Percentiles rank a stretch among this genome's conserved stretches.
Conservation (phyloP, 164 flowering plant species). For the Kalanchoe fedtschenkoi region DNA sequence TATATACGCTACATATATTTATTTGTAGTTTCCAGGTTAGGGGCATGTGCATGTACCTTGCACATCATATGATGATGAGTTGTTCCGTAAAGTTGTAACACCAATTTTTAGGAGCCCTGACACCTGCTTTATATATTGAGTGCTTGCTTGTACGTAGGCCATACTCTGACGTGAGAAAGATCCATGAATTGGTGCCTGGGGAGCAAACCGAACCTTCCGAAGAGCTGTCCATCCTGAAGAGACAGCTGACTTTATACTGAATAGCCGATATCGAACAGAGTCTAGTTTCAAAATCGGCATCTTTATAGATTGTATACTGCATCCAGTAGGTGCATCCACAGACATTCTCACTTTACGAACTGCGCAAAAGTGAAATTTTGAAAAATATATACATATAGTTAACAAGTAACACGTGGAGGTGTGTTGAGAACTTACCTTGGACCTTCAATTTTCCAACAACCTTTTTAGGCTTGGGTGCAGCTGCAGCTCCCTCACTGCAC, state of each 20-base stretch:
- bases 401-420: neutral
- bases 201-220: conserved; percentile 35
- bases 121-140: conserved; percentile 75
- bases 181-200: conserved; percentile 38
- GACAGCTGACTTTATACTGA: conserved; percentile 37
- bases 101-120: conserved; percentile 73
- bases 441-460: conserved; percentile 82
- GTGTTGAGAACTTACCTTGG: conserved; percentile 44
- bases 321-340: conserved; percentile 72
- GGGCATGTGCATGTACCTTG: conserved; percentile 45
- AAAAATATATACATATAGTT: neutral
- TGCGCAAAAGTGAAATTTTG: conserved; percentile 24
- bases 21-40: neutral
- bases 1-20: neutral
- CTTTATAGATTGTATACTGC: conserved; percentile 53
- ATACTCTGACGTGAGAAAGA: conserved; percentile 71
- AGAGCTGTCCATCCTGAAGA: conserved; percentile 67
- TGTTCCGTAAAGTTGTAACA: conserved; percentile 58
- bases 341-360: conserved; percentile 76
- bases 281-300: conserved; percentile 45
- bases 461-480: conserved; percentile 60
- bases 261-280: conserved; percentile 27
- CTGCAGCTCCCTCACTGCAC: conserved; percentile 31
- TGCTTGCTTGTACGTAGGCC: conserved; percentile 70
- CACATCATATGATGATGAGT: conserved; percentile 69